Base-by-base conservation (phyloP, 768 basidiomycete genomes). In the Asterophora lycoperdoides region DNA sequence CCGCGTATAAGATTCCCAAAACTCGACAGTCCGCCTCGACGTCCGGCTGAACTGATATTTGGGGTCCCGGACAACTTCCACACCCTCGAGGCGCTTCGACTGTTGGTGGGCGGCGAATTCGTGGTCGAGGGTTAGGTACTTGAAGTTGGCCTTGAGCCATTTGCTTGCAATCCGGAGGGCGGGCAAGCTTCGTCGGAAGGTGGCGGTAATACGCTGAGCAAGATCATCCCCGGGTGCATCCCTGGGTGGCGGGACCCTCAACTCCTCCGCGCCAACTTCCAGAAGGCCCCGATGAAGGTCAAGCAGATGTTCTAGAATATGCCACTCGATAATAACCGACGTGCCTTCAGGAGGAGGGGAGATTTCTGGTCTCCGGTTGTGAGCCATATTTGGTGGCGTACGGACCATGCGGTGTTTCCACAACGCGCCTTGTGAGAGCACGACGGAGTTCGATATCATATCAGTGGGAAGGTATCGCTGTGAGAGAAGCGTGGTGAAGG, bases 131-230 rank as follows among this genome's bases (percentile, higher is more conserved):
- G 69, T 58, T 18, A 91, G 61, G 55, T 89, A 89, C 51, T 79
- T 80, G 56, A 81, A 66, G 62, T 97, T 91, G 4, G 81, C 81
- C 26, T 77, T 72, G 10, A 97, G 64, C 96, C 96, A 99, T 63
- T 93, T 94, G 59, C 84, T 84, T 4, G 86, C 82, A 47, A 97
- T 84, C 15, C 95, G 81, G 29, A 98, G 69, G 5, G 90, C 85
- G 4, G 93, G 93, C 5, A 98, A 71, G 5, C 87, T 85, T 23
- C 96, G 78, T 41, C 95, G 76, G 52, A 97, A 86, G 10, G 79
- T 77, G 1, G 93, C 93, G 1, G 88, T 87, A 60, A 99, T 96
- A 18, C 78, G 76, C 64, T 87, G 84, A 4, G 88, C 89, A 10
- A 92, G 72, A 60, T 84, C 82, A 32, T 74, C 66, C 52, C 80